Conservation (phyloP, 108 stramenopile genomes). For the Craspedostauros australis region DNA sequence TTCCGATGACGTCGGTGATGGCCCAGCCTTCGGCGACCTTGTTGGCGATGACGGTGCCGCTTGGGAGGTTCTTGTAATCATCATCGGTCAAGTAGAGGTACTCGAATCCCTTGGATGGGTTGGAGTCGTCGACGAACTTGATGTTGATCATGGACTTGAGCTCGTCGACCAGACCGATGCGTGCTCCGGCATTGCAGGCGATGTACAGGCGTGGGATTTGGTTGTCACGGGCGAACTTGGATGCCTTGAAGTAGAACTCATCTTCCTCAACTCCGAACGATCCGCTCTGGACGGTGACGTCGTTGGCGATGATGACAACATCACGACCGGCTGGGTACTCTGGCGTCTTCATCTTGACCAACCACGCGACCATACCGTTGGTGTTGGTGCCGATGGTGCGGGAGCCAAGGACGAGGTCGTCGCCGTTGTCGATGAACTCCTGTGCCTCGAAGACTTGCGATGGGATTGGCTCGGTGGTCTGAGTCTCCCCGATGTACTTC, state of each 20-base stretch:
- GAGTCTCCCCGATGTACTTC: slow-evolving; percentile 46
- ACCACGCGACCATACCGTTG: slow-evolving; percentile 96
- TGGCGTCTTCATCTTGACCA: slow-evolving; percentile 90
- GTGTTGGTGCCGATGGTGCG: slow-evolving; percentile 92
- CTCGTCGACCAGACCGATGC: slow-evolving; percentile 97
- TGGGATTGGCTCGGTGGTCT: slow-evolving; percentile 45
- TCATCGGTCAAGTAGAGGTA: slow-evolving; percentile 93
- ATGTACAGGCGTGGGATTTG: slow-evolving; percentile 94
- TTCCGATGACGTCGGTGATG: slow-evolving; percentile 92
- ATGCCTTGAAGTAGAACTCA: slow-evolving; percentile 90
- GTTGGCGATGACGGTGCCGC: slow-evolving; percentile 82
- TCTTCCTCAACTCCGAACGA: slow-evolving; percentile 96
- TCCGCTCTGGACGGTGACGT: slow-evolving; percentile 97
- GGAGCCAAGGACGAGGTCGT: slow-evolving; percentile 61
- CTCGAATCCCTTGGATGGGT: slow-evolving; percentile 91
- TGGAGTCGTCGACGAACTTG: slow-evolving; percentile 84
- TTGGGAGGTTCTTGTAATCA: slow-evolving; percentile 86
- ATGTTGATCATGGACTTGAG: slow-evolving; percentile 94
- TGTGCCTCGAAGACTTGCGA: slow-evolving; percentile 55
- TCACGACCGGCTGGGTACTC: slow-evolving; percentile 97
- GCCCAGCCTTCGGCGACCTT: slow-evolving; percentile 86
- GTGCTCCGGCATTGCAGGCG: slow-evolving; percentile 95
- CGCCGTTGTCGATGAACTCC: slow-evolving; percentile 71
- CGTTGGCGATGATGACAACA: slow-evolving; percentile 94
- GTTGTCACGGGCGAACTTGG: slow-evolving; percentile 83